Percentiles rank a stretch among this genome's conserved stretches.
Evolutionary conservation across 176 grass and related monocot species (phyloP).

Genomic region (Musa itinerans): DNA sequence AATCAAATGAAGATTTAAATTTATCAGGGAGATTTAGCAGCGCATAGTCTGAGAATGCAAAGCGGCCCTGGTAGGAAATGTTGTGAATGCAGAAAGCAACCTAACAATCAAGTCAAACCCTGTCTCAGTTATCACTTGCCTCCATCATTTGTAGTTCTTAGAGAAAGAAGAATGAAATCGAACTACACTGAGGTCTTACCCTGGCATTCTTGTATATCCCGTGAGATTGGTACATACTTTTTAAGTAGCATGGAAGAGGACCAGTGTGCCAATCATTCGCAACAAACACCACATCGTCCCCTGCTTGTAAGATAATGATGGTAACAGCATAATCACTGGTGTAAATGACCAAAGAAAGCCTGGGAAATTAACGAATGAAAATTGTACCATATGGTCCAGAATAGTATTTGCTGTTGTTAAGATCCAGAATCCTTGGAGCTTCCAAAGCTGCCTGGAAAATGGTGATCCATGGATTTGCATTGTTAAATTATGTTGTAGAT

Average conservation of each 20-base stretch:
- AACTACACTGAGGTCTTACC: constrained; percentile 14
- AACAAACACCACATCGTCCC: constrained; percentile 74
- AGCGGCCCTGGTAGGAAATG: constrained; percentile 85
- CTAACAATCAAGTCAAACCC: constrained; percentile 22
- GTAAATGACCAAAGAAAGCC: constrained; percentile 1
- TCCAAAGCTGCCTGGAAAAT: constrained; percentile 71
- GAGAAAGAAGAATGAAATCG: background rate
- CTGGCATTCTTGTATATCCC: constrained; percentile 75
- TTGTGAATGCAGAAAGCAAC: constrained; percentile 98
- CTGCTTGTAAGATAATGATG: constrained; percentile 26
- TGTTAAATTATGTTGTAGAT: background rate
- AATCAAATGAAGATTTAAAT: constrained; percentile 78
- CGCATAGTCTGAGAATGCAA: constrained; percentile 32
- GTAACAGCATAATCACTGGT: background rate
- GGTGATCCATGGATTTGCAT: constrained; percentile 6
- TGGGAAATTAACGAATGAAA: background rate
- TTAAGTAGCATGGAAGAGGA: constrained; percentile 61
- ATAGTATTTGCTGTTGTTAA: constrained; percentile 53
- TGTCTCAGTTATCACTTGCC: background rate
- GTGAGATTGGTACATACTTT: constrained; percentile 58
- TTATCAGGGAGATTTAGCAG: constrained; percentile 57
- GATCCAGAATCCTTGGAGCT: constrained; percentile 62
- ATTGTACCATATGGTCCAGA: constrained; percentile 66
- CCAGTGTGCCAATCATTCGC: constrained; percentile 93
- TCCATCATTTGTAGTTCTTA: background rate